These are phyloP conservation scores for Oenanthe javanica DNA, from an alignment of 140 eudicot genomes.

Conservation along the genomic window DNA sequence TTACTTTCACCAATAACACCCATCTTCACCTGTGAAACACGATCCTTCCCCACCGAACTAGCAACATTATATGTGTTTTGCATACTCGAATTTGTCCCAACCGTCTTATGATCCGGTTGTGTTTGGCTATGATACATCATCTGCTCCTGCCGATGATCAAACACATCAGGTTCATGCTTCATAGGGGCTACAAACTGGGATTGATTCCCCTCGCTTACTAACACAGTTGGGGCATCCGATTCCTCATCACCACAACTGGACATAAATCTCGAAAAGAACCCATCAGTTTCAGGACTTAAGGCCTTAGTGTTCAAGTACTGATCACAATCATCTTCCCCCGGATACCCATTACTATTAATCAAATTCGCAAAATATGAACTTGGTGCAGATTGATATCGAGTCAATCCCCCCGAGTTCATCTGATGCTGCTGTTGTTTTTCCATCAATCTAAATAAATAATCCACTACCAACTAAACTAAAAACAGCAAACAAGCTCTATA, in stretches of 20 bases:
- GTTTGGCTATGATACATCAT: constrained; percentile 35
- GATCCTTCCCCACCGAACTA: constrained; percentile 22
- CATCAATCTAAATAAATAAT: background rate
- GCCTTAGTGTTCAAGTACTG: constrained; percentile 33
- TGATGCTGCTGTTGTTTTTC: constrained; percentile 31
- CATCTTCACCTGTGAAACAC: constrained; percentile 23
- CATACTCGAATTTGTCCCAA: constrained; percentile 18
- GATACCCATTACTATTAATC: constrained; percentile 30
- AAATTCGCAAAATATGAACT: constrained; percentile 64
- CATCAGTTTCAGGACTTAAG: constrained; percentile 45
- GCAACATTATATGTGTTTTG: constrained; percentile 8
- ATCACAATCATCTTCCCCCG: constrained; percentile 38
- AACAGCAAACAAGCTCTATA: background rate
- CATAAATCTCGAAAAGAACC: constrained; percentile 35
- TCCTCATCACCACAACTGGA: constrained; percentile 20
- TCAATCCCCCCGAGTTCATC: constrained; percentile 54
- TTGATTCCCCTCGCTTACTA: constrained; percentile 12
- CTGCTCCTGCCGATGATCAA: constrained; percentile 27
- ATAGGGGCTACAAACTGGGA: constrained; percentile 24
- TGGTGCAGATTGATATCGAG: constrained; percentile 83
- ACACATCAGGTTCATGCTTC: constrained; percentile 40
- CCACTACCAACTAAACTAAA: background rate
- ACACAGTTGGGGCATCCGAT: background rate
- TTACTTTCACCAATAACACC: constrained; percentile 22
- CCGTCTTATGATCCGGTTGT: constrained; percentile 22